Evolutionary conservation across 192 early-diverging fungal genomes (phyloP).

Genomic region (Entomortierella beljakovae): DNA sequence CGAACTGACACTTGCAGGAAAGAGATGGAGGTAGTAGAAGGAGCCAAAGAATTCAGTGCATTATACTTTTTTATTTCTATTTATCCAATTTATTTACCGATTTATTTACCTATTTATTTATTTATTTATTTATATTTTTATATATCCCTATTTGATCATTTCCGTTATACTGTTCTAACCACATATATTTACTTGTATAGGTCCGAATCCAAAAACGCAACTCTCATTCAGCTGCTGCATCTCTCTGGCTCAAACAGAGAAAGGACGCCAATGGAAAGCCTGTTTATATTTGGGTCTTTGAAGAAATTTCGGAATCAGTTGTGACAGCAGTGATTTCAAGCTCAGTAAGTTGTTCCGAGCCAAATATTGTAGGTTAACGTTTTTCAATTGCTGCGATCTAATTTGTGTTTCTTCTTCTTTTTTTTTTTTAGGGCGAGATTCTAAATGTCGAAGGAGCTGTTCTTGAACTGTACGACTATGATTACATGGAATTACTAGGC

Average conservation of each 20-base stretch:
- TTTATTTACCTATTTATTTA: constrained; percentile 4
- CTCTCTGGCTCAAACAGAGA: constrained; percentile 72
- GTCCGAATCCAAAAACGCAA: constrained; percentile 67
- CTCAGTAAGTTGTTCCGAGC: constrained; percentile 33
- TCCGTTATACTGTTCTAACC: not conserved
- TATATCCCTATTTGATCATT: too few relatives aligned
- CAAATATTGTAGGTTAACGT: not conserved
- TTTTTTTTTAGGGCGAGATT: constrained; percentile 58
- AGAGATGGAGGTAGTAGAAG: constrained; percentile 5
- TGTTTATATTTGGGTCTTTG: constrained; percentile 74
- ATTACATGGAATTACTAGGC: constrained; percentile 59
- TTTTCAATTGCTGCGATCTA: too few relatives aligned
- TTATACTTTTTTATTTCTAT: too few relatives aligned
- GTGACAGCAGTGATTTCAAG: constrained; percentile 54
- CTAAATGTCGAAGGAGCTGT: constrained; percentile 56
- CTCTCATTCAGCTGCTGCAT: constrained; percentile 64
- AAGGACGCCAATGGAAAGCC: constrained; percentile 52
- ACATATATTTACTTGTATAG: constrained; percentile 35
- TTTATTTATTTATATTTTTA: too few relatives aligned
- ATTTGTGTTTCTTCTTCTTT: not conserved
- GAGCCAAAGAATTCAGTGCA: not conserved
- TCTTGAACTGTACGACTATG: constrained; percentile 65
- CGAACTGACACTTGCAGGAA: not conserved
- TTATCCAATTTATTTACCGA: not conserved
- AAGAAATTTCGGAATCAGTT: constrained; percentile 67